These are phyloP conservation scores for Neurospora cerealis DNA, from an alignment of 495 filamentous ascomycete genomes.

Conservation along the genomic window DNA sequence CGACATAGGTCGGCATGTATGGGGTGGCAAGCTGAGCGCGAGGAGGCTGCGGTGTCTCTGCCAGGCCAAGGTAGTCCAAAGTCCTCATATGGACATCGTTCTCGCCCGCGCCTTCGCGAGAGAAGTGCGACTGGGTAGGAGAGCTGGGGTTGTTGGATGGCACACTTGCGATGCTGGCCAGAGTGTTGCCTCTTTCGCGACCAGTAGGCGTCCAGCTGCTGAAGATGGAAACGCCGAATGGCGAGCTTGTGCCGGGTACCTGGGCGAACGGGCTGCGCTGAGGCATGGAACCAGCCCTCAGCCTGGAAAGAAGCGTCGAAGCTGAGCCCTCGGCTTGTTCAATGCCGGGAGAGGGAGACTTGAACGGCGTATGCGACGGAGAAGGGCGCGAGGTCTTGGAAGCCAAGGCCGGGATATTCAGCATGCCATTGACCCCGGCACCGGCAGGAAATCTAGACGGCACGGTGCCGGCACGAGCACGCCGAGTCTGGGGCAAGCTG, in stretches of 20 bases:
- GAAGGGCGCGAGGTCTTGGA: slow-evolving; percentile 80
- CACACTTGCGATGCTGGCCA: slow-evolving; percentile 66
- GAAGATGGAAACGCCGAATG: slow-evolving; percentile 85
- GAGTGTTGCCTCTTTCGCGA: slow-evolving; percentile 70
- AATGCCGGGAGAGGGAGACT: slow-evolving; percentile 61
- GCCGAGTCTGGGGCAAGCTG: slow-evolving; percentile 46
- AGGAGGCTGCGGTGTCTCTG: slow-evolving; percentile 81
- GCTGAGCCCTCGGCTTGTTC: slow-evolving; percentile 52
- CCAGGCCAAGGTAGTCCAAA: slow-evolving; percentile 89
- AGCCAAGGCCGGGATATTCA: slow-evolving; percentile 53
- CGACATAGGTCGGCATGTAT: slow-evolving; percentile 67
- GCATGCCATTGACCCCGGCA: slow-evolving; percentile 46
- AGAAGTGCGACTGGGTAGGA: slow-evolving; percentile 81
- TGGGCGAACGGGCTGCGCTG: slow-evolving; percentile 67
- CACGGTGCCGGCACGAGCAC: slow-evolving; percentile 89
- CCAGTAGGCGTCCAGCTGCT: slow-evolving; percentile 68
- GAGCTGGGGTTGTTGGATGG: slow-evolving; percentile 80
- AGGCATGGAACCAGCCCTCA: slow-evolving; percentile 92
- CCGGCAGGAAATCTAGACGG: slow-evolving; percentile 83
- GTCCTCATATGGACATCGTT: slow-evolving; percentile 81
- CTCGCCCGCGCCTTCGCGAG: slow-evolving; percentile 75
- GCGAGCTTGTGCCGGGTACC: slow-evolving; percentile 40
- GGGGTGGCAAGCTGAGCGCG: slow-evolving; percentile 63
- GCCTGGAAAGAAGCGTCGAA: slow-evolving; percentile 68
- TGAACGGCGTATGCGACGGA: slow-evolving; percentile 84